Evolutionary conservation across 139 green algal species (phyloP).

Genomic region (Chlamydomonas sphaeroides): DNA sequence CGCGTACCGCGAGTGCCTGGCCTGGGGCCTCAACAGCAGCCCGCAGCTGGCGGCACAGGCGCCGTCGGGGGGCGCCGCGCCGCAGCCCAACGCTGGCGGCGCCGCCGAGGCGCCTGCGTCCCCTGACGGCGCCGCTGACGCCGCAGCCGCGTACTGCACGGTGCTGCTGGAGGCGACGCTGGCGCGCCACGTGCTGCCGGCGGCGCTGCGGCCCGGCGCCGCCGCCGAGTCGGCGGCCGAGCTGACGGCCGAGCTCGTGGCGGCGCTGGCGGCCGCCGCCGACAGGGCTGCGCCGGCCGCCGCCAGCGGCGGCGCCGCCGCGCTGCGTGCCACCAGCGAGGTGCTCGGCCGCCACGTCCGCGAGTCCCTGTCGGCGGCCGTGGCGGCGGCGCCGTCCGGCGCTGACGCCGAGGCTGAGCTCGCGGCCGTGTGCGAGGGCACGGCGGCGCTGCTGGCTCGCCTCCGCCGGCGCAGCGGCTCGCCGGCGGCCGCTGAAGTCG

Average conservation of each 20-base stretch:
- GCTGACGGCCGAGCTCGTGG: conserved; percentile 1
- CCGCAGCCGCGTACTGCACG: conserved; percentile 21
- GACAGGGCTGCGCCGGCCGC: background rate
- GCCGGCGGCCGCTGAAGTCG: no score
- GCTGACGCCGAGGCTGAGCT: background rate
- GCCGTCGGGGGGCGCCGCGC: background rate
- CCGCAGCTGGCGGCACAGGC: background rate
- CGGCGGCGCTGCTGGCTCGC: background rate
- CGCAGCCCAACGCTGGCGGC: no score
- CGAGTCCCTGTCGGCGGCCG: background rate
- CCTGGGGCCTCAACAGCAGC: conserved; percentile 39
- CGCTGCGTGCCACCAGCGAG: no score
- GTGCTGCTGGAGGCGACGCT: conserved; percentile 1
- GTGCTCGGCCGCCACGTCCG: no score
- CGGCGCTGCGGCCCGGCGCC: background rate
- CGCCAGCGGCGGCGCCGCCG: no score
- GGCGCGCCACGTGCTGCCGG: conserved; percentile 21
- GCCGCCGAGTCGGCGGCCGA: background rate
- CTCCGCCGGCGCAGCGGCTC: background rate
- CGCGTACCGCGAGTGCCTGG: conserved; percentile 61
- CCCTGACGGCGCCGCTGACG: background rate
- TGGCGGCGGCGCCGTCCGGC: background rate
- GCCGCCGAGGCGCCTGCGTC: no score
- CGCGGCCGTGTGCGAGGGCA: background rate
- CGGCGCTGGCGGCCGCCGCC: background rate